Evolutionary conservation across 2,329 filamentous ascomycete species (phyloP), one percentile per base, ranked within the genome.

Genomic region (Fusarium guadeloupense): DNA sequence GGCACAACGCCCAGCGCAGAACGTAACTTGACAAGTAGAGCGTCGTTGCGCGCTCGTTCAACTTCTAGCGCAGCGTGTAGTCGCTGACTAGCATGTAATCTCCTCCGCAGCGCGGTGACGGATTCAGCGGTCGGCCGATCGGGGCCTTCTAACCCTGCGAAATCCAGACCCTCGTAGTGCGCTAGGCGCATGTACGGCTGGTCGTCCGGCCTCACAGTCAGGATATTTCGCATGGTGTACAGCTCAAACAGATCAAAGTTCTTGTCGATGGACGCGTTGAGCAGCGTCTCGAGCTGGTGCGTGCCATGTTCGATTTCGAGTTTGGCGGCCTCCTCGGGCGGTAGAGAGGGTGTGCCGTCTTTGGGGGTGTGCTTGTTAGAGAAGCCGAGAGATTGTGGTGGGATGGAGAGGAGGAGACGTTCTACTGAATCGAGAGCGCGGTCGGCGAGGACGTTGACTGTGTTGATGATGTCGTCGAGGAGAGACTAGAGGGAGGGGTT

Each of bases 401-500:
- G 86, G 4, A 90, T 89, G 44, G 84, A 84, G 42, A 92, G 81
- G 17, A 99, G 87, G 2, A 92, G 91, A 50, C 87, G 86, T 76
- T 98, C 95, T 64, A 98, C 88, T 58, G 90, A 92, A 70, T 92
- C 91, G 70, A 97, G 88, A 48, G 92, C 93, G 75, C 90, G 90
- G 77, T 96, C 95, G 71, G 95, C 90, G 70, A 97, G 86, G 71
- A 94, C 91, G 80, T 98, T 99, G 76, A 97, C 88, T 50, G 90
- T 91, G 81, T 98, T 97, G 80, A 98, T 97, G 69, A 98, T 93
- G 78, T 98, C 94, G 85, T 99, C 95, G 72, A 99, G 90, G 35
- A 99, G 86, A 59, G 91, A 91, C 93, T 97, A 25, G 16, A 12
- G 33, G 30, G 38, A n/a, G n/a, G 52, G 12, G 14, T 57, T 33